These are phyloP conservation scores for Pyrenochaeta sp. DNA, from an alignment of 2,329 filamentous ascomycete species.

Conservation along the genomic window DNA sequence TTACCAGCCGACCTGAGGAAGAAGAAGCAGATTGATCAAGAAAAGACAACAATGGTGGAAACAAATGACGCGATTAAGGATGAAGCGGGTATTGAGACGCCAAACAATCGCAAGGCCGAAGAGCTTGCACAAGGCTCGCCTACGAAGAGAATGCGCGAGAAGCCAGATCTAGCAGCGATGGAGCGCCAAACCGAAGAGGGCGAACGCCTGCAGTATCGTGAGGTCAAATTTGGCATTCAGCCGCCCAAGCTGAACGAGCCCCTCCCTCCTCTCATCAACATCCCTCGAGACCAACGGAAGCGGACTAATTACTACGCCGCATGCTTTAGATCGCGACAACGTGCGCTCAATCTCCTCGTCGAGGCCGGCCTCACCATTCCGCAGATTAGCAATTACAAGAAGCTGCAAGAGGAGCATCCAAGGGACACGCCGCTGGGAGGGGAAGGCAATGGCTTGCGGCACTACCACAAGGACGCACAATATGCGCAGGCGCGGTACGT, in stretches of 20 bases:
- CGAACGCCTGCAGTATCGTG: conserved; percentile 43
- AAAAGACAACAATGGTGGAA: not conserved
- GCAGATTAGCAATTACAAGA: conserved; percentile 41
- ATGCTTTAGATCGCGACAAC: conserved; percentile 43
- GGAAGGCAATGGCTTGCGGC: conserved; percentile 27
- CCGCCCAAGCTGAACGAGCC: conserved; percentile 33
- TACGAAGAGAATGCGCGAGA: conserved; percentile 31
- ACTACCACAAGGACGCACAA: conserved; percentile 37
- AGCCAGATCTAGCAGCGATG: conserved; percentile 33
- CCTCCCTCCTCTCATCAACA: conserved; percentile 42
- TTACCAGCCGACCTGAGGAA: conserved; percentile 17
- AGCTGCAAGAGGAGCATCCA: conserved; percentile 28
- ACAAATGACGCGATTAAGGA: not conserved
- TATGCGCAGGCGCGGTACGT: conserved; percentile 24
- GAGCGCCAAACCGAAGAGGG: conserved; percentile 36
- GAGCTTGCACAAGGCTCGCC: conserved; percentile 25
- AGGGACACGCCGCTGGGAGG: conserved; percentile 30
- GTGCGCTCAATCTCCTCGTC: conserved; percentile 39
- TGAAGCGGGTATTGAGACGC: not conserved
- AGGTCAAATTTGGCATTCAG: conserved; percentile 43
- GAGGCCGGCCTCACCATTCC: conserved; percentile 39
- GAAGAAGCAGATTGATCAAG: not conserved
- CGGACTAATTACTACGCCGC: conserved; percentile 39
- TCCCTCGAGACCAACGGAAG: conserved; percentile 32
- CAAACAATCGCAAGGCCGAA: conserved; percentile 7